phyloP scores from a whole-genome alignment of 352 stramenopile species.

The Pythium aphanidermatum region DNA sequence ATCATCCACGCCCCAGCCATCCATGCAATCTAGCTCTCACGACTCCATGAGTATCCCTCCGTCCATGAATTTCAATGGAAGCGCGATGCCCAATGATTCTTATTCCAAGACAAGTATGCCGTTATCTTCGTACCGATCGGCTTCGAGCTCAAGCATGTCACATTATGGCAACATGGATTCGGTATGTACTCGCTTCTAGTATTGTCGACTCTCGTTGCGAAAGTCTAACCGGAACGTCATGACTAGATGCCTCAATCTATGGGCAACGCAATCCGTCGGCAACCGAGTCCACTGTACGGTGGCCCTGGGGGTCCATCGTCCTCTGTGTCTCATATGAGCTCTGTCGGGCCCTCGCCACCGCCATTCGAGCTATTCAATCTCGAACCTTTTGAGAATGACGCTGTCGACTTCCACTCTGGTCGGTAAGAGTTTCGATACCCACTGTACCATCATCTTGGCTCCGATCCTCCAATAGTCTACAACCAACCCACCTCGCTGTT shows the following conservation, averaged over 20 bases:
- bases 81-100: slow-evolving; percentile 21
- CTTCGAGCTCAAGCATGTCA: slow-evolving; percentile 22
- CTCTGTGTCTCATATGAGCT: slow-evolving; percentile 7
- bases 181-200: slow-evolving; percentile 30
- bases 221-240: background rate
- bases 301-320: background rate
- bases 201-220: background rate
- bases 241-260: slow-evolving; percentile 11
- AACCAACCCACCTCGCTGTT: background rate
- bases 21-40: slow-evolving; percentile 2
- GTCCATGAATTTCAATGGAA: slow-evolving; percentile 3
- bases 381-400: slow-evolving; percentile 23
- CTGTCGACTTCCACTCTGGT: slow-evolving; percentile 18
- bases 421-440: slow-evolving; percentile 1
- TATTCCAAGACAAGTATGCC: slow-evolving; percentile 27
- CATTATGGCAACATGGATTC: slow-evolving; percentile 60
- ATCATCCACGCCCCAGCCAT: slow-evolving; percentile 12
- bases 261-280: slow-evolving; percentile 12
- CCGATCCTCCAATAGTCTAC: too few species aligned
- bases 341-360: background rate
- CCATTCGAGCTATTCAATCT: slow-evolving; percentile 28
- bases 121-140: slow-evolving; percentile 39
- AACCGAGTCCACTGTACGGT: slow-evolving; percentile 18
- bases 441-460: too few species aligned
- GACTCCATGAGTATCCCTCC: slow-evolving; percentile 9